These are phyloP conservation scores for Boletus reticulatus DNA, from an alignment of 768 basidiomycete species.

Conservation along the genomic window DNA sequence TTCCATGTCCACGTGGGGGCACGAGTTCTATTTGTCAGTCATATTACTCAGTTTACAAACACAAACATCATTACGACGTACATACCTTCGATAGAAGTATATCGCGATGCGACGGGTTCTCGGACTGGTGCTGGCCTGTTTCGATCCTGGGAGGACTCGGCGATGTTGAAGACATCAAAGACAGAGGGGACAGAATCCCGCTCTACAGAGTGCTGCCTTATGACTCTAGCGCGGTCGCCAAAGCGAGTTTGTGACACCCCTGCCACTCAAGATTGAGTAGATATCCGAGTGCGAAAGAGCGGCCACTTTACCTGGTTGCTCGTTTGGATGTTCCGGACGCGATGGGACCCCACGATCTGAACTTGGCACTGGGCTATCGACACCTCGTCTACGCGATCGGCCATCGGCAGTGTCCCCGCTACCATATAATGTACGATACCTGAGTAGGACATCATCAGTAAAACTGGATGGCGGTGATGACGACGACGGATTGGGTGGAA, in stretches of 20 bases:
- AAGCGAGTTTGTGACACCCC: constrained; percentile 6
- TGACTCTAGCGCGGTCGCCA: constrained; percentile 16
- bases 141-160: constrained; percentile 18
- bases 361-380: constrained; percentile 4
- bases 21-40: constrained; percentile 13
- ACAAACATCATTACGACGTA: not conserved
- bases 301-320: constrained; percentile 10
- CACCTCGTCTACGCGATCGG: constrained; percentile 5
- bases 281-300: not conserved
- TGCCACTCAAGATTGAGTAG: not conserved
- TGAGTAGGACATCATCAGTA: constrained; percentile 14
- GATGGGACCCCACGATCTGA: constrained; percentile 2
- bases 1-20: constrained; percentile 11
- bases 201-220: constrained; percentile 21
- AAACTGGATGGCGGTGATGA: constrained; percentile 9
- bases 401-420: constrained; percentile 1
- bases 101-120: constrained; percentile 9
- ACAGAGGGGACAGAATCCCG: constrained; percentile 25
- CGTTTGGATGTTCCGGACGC: constrained; percentile 3
- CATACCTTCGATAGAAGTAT: constrained; percentile 13
- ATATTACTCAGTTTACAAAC: constrained; percentile 1
- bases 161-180: constrained; percentile 30
- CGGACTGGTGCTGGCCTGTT: constrained; percentile 11
- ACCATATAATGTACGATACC: constrained; percentile 9
- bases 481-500: constrained; percentile 17